Base-by-base conservation (phyloP, 2,329 filamentous ascomycete species). In the Talaromyces sp. region DNA sequence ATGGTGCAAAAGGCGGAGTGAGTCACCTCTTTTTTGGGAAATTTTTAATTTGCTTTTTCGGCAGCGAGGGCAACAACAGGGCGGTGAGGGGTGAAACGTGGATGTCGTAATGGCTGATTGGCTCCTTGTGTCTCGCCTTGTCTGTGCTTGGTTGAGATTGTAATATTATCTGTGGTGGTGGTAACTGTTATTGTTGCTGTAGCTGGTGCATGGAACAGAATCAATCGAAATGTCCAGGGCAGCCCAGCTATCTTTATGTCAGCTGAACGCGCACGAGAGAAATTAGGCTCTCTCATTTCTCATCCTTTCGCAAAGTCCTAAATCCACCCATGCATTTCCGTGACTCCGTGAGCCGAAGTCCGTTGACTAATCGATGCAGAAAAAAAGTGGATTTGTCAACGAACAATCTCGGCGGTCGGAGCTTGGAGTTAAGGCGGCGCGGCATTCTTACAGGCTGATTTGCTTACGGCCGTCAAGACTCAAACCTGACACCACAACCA, bases 31-130 rank as follows among this genome's bases (percentile, higher is more conserved):
- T 57, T n/a, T 57, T 57, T 25, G 5, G 44, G 44, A 28, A 48
- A 28, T 37, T 55, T 52, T 57, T n/a, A n/a, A 25, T 42, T 57
- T 44, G 40, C 40, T 61, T 57, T 61, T 56, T 56, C 33, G 18
- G 48, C 33, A 21, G 57, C 28, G 57, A 50, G 37, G 44, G 37
- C 46, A 42, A 35, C 33, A 9, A 37, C 39, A 9, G 37, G 59
- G 60, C 60, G 60, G 60, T 62, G 60, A 58, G 23, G 39, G 12
- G 55, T 28, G 42, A 39, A 58, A 57, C 54, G 60, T 62, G 42
- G 28, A 31, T 12, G n/a, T 37, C 11, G 40, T 18, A 6, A 48
- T 23, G 59, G 33, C 44, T 52, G 58, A 52, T 60, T 28, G 28
- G 28, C 28, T 28, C 28, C n/a, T n/a, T n/a, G n/a, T n/a, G n/a